Evolutionary conservation across 2,329 filamentous ascomycete genomes (phyloP).

Genomic region (Neocucurbitaria cava): DNA sequence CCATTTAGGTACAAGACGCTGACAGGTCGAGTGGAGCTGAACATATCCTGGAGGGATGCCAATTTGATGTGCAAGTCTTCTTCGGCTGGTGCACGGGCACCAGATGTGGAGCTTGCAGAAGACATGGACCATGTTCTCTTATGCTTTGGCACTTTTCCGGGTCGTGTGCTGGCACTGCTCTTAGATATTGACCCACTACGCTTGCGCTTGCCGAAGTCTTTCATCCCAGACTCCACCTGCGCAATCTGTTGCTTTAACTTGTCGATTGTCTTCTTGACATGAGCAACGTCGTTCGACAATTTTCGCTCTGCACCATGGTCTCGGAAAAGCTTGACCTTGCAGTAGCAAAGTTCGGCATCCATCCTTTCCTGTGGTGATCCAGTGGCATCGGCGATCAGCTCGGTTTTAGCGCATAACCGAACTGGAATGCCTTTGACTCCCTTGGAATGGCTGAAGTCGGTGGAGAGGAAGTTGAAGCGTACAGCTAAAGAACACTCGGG

Average conservation of each 20-base stretch:
- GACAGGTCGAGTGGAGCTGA: slow-evolving; percentile 79
- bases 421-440: slow-evolving; percentile 98
- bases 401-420: slow-evolving; percentile 89
- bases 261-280: slow-evolving; percentile 96
- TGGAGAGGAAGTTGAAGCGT: slow-evolving; percentile 97
- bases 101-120: slow-evolving; percentile 62
- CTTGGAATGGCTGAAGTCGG: slow-evolving; percentile 98
- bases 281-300: slow-evolving; percentile 89
- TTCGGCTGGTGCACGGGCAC: slow-evolving; percentile 55
- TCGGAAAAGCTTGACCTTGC: slow-evolving; percentile 96
- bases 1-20: slow-evolving; percentile 81
- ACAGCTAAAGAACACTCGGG: slow-evolving; percentile 87
- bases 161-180: slow-evolving; percentile 60
- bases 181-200: slow-evolving; percentile 61
- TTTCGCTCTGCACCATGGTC: slow-evolving; percentile 96
- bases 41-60: slow-evolving; percentile 84
- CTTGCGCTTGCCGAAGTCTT: slow-evolving; percentile 67
- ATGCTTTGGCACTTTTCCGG: slow-evolving; percentile 87
- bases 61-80: slow-evolving; percentile 83
- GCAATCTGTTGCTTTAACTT: slow-evolving; percentile 94
- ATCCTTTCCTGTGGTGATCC: slow-evolving; percentile 52
- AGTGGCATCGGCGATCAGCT: slow-evolving; percentile 64
- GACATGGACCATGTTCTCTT: slow-evolving; percentile 96
- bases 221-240: slow-evolving; percentile 70
- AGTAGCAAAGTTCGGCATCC: slow-evolving; percentile 80